A percentile compares a stretch with the other conserved stretches of the same genome.
Evolutionary conservation across 768 basidiomycete species (phyloP).

Genomic region (Mycena olivaceomarginata): DNA sequence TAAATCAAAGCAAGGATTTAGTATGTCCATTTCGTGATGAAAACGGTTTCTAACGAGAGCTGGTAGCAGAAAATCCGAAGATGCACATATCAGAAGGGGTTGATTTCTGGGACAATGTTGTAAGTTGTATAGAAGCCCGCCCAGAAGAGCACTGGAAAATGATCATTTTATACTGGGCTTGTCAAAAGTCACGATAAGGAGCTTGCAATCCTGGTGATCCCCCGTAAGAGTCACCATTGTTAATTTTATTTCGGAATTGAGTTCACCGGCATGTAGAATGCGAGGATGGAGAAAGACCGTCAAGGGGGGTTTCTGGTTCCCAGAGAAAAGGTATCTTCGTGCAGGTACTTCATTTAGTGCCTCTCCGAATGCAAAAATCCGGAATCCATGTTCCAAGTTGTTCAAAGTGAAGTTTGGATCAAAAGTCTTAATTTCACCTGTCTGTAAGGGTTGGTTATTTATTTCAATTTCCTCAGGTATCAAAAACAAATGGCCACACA

Average conservation of each 20-base stretch:
- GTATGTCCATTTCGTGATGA: neutral
- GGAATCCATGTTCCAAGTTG: conserved; percentile 9
- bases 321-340: neutral
- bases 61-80: neutral
- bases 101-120: neutral
- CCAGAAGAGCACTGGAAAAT: neutral
- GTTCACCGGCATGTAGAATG: conserved; percentile 4
- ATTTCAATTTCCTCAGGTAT: neutral
- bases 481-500: neutral
- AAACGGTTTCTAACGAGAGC: neutral
- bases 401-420: conserved; percentile 18
- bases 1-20: neutral
- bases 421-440: conserved; percentile 20
- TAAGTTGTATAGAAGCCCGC: neutral
- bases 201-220: neutral
- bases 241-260: neutral
- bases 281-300: conserved; percentile 10
- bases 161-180: neutral
- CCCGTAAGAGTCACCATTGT: neutral
- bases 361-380: conserved; percentile 27
- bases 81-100: conserved; percentile 9
- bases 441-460: neutral
- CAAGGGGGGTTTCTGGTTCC: neutral
- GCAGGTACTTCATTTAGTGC: neutral
- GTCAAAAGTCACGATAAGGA: neutral